Conservation (phyloP, 192 early-diverging fungal species). For the Backusella liffmaniae region DNA sequence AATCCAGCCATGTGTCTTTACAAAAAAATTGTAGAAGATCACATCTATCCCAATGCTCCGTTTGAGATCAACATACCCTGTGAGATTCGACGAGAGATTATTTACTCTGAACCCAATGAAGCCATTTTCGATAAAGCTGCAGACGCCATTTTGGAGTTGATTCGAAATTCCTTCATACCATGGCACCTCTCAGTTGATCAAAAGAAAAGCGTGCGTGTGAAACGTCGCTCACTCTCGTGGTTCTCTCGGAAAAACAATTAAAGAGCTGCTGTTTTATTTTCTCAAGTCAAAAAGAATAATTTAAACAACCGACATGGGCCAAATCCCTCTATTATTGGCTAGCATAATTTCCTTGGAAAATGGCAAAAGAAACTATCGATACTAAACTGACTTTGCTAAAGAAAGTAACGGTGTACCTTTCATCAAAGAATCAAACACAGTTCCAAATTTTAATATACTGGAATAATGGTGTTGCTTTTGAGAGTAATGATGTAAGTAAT, state of each 20-base stretch:
- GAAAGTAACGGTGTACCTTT: neutral
- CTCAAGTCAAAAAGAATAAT: neutral
- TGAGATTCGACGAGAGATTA: conserved; percentile 21
- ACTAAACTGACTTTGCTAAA: neutral
- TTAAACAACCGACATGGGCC: neutral
- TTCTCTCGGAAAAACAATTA: conserved; percentile 3
- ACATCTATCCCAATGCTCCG: conserved; percentile 21
- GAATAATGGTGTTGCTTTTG: neutral
- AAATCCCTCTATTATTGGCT: neutral
- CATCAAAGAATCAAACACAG: neutral
- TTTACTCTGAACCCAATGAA: conserved; percentile 33
- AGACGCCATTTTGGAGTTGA: conserved; percentile 27
- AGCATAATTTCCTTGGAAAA: neutral
- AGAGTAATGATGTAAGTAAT: neutral
- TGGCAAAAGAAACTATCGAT: neutral
- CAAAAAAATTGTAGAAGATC: neutral
- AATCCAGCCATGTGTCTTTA: conserved; percentile 12
- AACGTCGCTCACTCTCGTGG: conserved; percentile 2
- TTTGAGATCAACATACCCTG: conserved; percentile 37
- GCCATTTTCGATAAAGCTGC: conserved; percentile 16
- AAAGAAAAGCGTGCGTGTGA: neutral
- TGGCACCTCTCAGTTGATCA: conserved; percentile 11
- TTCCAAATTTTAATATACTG: neutral
- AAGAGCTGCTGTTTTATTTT: neutral
- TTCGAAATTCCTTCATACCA: conserved; percentile 24